Evolutionary conservation across 176 grass and related monocot species (phyloP).

Genomic region (Tillandsia leiboldiana): DNA sequence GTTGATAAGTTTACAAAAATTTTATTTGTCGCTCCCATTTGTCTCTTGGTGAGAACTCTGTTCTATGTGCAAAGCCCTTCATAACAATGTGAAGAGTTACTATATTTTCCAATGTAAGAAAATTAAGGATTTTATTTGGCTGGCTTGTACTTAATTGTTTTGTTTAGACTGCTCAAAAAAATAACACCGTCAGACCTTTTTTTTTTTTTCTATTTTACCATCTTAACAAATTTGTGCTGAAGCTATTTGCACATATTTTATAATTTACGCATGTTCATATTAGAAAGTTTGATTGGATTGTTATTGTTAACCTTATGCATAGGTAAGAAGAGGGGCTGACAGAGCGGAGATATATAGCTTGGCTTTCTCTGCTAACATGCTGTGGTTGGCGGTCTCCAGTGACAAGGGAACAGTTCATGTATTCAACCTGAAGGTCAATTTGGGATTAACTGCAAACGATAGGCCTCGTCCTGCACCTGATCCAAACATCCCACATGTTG

Average conservation of each 20-base stretch:
- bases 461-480: constrained; percentile 35
- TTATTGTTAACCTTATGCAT: constrained; percentile 2
- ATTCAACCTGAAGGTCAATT: constrained; percentile 76
- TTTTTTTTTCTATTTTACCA: too few species aligned
- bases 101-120: too few species aligned
- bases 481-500: constrained; percentile 37
- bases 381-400: constrained; percentile 65
- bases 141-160: too few species aligned
- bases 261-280: background rate
- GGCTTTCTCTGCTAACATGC: constrained; percentile 57
- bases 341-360: constrained; percentile 60
- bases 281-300: background rate
- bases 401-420: constrained; percentile 78
- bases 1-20: too few species aligned
- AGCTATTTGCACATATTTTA: background rate
- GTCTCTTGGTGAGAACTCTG: too few species aligned
- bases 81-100: too few species aligned
- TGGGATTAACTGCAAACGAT: constrained; percentile 34
- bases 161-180: too few species aligned
- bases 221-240: too few species aligned
- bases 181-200: too few species aligned
- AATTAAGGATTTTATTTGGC: too few species aligned
- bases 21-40: too few species aligned
- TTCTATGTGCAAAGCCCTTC: too few species aligned
- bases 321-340: constrained; percentile 65